Conservation (phyloP, 2,329 filamentous ascomycete species). For the Tolypocladium endophyticum region DNA sequence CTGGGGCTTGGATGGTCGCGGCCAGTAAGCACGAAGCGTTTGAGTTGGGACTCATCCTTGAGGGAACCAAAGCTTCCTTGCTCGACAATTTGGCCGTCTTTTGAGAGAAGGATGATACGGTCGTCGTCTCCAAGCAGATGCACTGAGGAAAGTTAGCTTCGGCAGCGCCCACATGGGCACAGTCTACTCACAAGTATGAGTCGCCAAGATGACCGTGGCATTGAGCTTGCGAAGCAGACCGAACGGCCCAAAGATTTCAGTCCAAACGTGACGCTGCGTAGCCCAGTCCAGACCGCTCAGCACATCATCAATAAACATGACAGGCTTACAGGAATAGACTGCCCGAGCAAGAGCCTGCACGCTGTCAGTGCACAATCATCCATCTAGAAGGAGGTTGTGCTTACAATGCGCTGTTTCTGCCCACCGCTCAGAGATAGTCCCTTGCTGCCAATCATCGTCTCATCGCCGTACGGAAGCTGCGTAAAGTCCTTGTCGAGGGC, state of each 20-base stretch:
- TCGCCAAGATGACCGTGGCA: not conserved
- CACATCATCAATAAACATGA: not conserved
- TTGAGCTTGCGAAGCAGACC: not conserved
- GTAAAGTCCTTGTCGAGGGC: constrained; percentile 6
- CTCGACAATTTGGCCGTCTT: not conserved
- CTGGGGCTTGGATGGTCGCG: not conserved
- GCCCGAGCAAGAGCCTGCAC: not conserved
- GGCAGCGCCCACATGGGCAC: not conserved
- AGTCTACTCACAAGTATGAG: not conserved
- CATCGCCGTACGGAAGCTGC: constrained; percentile 6
- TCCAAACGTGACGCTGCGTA: not conserved
- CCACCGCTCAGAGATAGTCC: not conserved
- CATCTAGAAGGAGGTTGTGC: not conserved
- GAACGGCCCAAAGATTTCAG: not conserved
- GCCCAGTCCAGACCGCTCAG: not conserved
- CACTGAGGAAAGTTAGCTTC: not conserved
- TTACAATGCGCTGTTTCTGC: not conserved
- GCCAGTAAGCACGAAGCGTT: not conserved
- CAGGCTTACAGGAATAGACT: not conserved
- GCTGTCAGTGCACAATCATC: not conserved
- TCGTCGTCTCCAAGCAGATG: not conserved
- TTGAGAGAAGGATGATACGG: not conserved
- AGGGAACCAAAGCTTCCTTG: not conserved
- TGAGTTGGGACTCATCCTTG: not conserved
- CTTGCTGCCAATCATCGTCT: not conserved